Evolutionary conservation across 345 rosid species (phyloP), one percentile per base, ranked within the genome.

Genomic region (Salix dunnii): DNA sequence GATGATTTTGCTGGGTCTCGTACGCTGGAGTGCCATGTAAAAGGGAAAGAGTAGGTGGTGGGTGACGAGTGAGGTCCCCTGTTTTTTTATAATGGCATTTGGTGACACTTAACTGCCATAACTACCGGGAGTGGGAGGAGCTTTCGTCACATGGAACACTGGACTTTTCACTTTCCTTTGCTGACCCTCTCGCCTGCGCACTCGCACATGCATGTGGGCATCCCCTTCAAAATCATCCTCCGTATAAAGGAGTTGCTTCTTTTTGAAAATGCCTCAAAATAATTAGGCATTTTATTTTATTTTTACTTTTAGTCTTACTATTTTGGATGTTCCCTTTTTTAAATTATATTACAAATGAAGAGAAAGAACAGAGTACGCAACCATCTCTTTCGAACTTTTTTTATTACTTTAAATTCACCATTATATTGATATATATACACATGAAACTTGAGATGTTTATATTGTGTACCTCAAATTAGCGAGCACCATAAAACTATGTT

Each of bases 91-190:
- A 33, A 68, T 72, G 14, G 20, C 68, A 23, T 46, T 36, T 17
- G 70, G 51, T 73, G 75, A 73, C 76, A 70, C 81, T 62, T 74
- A 81, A 81, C 84, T 74, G 79, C 84, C 81, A 81, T 77, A 81
- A 74, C 84, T 64, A 81, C 83, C 83, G 80, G 61, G 16, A n/a
- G 27, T 2, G 63, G 63, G 28, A 3, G 74, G 72, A 9, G 40
- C 35, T 10, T 62, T 53, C 77, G 5, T 67, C 81, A 67, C 81
- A 78, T 67, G 77, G 62, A 18, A 2, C 16, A 18, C 60, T 48
- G 4, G 28, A 14, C 28, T n/a, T 7, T 58, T 58, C 14, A n/a
- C 14, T n/a, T 68, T 42, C n/a, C 25, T 16, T 42, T 9, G 53
- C 46, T 68, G 71, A 23, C 71, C 20, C 71, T 42, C 53, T 10